Evolutionary conservation across 139 green algal species (phyloP).

Genomic region (Closterium sp.): DNA sequence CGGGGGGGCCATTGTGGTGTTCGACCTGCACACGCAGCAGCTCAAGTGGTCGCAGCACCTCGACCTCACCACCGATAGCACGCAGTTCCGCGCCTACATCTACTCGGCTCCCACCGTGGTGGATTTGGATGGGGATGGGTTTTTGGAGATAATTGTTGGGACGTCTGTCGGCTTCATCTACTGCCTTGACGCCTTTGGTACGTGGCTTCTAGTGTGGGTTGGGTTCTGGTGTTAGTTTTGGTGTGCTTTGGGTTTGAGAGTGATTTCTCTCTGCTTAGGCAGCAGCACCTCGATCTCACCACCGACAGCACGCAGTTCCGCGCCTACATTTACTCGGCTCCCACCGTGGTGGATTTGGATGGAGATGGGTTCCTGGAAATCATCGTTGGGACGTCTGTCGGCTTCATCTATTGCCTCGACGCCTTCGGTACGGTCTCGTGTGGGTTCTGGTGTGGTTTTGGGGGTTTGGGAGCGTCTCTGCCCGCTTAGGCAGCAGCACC

Average conservation of each 20-base stretch:
- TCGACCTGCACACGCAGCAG: constrained; percentile 65
- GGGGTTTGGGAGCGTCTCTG: too few relatives aligned
- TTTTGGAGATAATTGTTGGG: constrained; percentile 88
- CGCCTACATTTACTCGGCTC: constrained; percentile 77
- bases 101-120: constrained; percentile 80
- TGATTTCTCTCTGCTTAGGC: constrained; percentile 16
- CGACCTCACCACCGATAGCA: constrained; percentile 87
- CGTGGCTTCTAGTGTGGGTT: neutral
- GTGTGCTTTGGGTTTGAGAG: too few relatives aligned
- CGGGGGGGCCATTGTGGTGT: constrained; percentile 79
- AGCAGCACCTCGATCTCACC: constrained; percentile 89
- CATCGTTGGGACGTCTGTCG: constrained; percentile 84
- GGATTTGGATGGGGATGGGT: constrained; percentile 82
- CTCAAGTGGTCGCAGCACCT: constrained; percentile 83
- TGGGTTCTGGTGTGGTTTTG: too few relatives aligned
- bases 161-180: constrained; percentile 94
- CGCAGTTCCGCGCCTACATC: constrained; percentile 76
- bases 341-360: constrained; percentile 86
- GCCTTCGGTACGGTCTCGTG: constrained; percentile 41
- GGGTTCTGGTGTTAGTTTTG: too few relatives aligned
- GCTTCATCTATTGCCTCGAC: constrained; percentile 91
- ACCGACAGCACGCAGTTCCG: constrained; percentile 76
- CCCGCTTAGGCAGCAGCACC: constrained; percentile 72
- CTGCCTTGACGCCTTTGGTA: constrained; percentile 72
- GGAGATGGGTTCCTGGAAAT: constrained; percentile 84